Evolutionary conservation across 805 yeast species (phyloP).

Genomic region (Wickerhamomyces bisporus): DNA sequence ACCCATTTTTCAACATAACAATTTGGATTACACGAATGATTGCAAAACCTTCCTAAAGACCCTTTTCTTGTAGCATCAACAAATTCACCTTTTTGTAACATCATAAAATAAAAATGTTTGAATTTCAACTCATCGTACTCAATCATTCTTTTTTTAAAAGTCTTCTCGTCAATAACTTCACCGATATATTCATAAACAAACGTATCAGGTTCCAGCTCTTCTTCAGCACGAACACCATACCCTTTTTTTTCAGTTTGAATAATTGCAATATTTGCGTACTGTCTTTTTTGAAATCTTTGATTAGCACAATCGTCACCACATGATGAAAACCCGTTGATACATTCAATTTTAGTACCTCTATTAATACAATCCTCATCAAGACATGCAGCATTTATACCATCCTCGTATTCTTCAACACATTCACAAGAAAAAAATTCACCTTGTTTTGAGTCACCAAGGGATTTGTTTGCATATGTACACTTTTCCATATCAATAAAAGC

Average conservation of each 20-base stretch:
- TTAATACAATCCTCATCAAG: constrained; percentile 88
- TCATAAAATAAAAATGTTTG: constrained; percentile 91
- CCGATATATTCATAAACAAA: constrained; percentile 92
- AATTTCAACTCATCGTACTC: constrained; percentile 64
- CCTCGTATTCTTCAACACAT: constrained; percentile 53
- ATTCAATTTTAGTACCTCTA: constrained; percentile 86
- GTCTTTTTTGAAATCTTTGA: constrained; percentile 77
- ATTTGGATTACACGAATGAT: constrained; percentile 94
- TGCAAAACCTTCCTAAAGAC: constrained; percentile 83
- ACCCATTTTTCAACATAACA: constrained; percentile 97
- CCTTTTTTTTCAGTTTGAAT: constrained; percentile 83
- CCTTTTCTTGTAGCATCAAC: constrained; percentile 94
- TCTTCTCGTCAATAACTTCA: constrained; percentile 78
- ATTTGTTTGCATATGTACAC: constrained; percentile 58
- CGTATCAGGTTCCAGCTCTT: constrained; percentile 49
- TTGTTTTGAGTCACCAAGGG: constrained; percentile 61
- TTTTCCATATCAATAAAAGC: constrained; percentile 52
- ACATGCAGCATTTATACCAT: constrained; percentile 59
- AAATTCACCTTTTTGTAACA: constrained; percentile 88
- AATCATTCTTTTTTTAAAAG: constrained; percentile 70
- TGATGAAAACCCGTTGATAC: constrained; percentile 59
- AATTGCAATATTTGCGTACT: constrained; percentile 76
- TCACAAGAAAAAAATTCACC: constrained; percentile 90
- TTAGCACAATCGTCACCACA: constrained; percentile 83
- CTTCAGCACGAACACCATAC: constrained; percentile 76